phyloP scores from a whole-genome alignment of 257 asterid species.

The Solanum pennellii region DNA sequence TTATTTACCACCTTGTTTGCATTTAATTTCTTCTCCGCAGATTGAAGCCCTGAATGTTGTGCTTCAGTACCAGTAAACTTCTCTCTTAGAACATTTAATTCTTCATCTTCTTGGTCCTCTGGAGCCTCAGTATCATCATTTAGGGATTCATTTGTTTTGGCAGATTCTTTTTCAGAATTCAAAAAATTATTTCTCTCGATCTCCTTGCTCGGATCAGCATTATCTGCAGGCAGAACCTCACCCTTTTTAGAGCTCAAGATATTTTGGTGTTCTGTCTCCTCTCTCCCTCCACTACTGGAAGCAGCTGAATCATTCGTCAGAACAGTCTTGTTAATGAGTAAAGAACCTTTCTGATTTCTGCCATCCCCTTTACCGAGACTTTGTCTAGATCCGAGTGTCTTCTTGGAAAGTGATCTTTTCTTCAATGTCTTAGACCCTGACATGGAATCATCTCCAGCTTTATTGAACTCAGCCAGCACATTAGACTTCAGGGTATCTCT shows the following conservation, averaged over 20 bases:
- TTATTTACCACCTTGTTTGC: not conserved
- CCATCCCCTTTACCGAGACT: slow-evolving; percentile 21
- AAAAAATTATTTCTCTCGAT: not conserved
- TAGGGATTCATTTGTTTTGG: slow-evolving; percentile 3
- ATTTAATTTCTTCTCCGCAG: not conserved
- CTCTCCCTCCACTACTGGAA: slow-evolving; percentile 9
- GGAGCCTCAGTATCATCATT: slow-evolving; percentile 49
- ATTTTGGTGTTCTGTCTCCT: slow-evolving; percentile 4
- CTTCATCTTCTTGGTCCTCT: slow-evolving; percentile 15
- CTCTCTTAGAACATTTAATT: slow-evolving; percentile 2
- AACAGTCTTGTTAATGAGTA: slow-evolving; percentile 21
- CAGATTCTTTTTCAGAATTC: not conserved
- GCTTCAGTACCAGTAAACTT: slow-evolving; percentile 1
- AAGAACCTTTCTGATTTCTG: slow-evolving; percentile 34
- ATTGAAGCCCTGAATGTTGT: slow-evolving; percentile 11
- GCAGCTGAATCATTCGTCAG: not conserved
- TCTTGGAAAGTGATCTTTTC: slow-evolving; percentile 36
- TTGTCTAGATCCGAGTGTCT: slow-evolving; percentile 46
- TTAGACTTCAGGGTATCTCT: slow-evolving; percentile 7
- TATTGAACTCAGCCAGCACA: slow-evolving; percentile 10
- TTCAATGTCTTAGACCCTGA: slow-evolving; percentile 20
- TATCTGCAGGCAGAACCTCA: slow-evolving; percentile 12
- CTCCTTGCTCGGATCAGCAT: not conserved
- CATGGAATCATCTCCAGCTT: slow-evolving; percentile 12
- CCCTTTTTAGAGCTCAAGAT: slow-evolving; percentile 11